phyloP scores from a whole-genome alignment of 345 rosid genomes.

The Citrus glauca region DNA sequence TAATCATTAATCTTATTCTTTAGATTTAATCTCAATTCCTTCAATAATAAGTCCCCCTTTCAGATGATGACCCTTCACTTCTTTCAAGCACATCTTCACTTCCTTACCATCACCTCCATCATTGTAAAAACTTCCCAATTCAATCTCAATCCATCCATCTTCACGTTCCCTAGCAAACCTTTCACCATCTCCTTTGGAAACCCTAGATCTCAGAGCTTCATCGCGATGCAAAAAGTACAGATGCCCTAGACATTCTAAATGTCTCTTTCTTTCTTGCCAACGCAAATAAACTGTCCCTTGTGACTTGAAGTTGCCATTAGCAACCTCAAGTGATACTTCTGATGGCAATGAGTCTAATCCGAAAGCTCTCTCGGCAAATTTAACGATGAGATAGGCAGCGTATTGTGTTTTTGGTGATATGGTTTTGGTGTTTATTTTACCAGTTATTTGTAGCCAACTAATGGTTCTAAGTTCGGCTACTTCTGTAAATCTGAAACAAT shows the following conservation, averaged over 20 bases:
- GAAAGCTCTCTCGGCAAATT: slow-evolving; percentile 30
- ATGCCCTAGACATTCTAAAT: background rate
- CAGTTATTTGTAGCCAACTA: slow-evolving; percentile 42
- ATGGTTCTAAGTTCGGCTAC: slow-evolving; percentile 40
- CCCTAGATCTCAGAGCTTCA: slow-evolving; percentile 8
- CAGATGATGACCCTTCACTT: slow-evolving; percentile 38
- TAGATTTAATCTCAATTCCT: no score
- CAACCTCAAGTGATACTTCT: slow-evolving; percentile 26
- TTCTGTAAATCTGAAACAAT: slow-evolving; percentile 32
- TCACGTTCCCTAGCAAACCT: slow-evolving; percentile 14
- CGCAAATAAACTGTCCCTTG: slow-evolving; percentile 27
- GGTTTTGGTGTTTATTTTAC: slow-evolving; percentile 22
- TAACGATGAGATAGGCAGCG: slow-evolving; percentile 40
- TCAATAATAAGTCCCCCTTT: slow-evolving; percentile 6
- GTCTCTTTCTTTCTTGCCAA: slow-evolving; percentile 20
- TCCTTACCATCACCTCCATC: slow-evolving; percentile 14
- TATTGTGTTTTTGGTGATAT: slow-evolving; percentile 37
- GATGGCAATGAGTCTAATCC: slow-evolving; percentile 49
- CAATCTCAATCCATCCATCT: slow-evolving; percentile 53
- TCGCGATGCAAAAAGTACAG: slow-evolving; percentile 12
- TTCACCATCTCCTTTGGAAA: slow-evolving; percentile 4
- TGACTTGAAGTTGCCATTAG: background rate
- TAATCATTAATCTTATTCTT: no score
- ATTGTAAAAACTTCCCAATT: slow-evolving; percentile 42
- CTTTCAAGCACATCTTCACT: slow-evolving; percentile 31